These are phyloP conservation scores for Trametes villosa DNA, from an alignment of 768 basidiomycete species.

Conservation along the genomic window DNA sequence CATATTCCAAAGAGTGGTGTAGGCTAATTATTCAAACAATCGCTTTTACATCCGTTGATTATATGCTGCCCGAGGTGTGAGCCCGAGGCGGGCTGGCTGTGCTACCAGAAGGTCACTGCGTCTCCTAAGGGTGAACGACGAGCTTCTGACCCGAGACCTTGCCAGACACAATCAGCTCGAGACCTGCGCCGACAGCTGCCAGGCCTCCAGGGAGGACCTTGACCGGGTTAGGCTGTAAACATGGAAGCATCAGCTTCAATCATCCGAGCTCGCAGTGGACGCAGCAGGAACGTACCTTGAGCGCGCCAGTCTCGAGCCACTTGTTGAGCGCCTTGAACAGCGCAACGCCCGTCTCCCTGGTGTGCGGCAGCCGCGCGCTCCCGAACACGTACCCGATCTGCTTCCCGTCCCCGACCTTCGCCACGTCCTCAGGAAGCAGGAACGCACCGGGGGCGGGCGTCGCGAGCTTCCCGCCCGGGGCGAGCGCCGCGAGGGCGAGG, in stretches of 20 bases:
- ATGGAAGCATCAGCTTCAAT: background rate
- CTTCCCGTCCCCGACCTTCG: conserved; percentile 23
- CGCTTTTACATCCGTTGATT: too few relatives aligned
- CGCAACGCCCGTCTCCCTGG: conserved; percentile 11
- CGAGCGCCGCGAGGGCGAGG: conserved; percentile 28
- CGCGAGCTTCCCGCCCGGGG: conserved; percentile 23
- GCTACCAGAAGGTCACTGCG: too few relatives aligned
- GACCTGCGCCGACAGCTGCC: too few relatives aligned
- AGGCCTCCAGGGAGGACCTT: too few relatives aligned
- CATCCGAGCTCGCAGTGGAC: background rate
- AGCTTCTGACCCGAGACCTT: too few relatives aligned
- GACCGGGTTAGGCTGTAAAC: conserved; percentile 46
- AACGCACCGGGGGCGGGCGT: background rate
- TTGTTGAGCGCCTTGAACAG: conserved; percentile 23
- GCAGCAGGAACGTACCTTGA: conserved; percentile 29
- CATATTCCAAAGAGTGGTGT: too few relatives aligned
- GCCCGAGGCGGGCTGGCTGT: too few relatives aligned
- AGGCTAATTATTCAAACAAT: too few relatives aligned
- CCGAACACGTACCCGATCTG: conserved; percentile 17
- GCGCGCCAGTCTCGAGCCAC: conserved; percentile 23
- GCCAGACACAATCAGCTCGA: too few relatives aligned
- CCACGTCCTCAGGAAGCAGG: background rate
- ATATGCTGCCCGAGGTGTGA: too few relatives aligned
- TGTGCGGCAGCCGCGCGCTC: conserved; percentile 15
- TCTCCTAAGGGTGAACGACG: too few relatives aligned